phyloP scores from a whole-genome alignment of 129 eudicot genomes.

The Kitagawia praeruptora region DNA sequence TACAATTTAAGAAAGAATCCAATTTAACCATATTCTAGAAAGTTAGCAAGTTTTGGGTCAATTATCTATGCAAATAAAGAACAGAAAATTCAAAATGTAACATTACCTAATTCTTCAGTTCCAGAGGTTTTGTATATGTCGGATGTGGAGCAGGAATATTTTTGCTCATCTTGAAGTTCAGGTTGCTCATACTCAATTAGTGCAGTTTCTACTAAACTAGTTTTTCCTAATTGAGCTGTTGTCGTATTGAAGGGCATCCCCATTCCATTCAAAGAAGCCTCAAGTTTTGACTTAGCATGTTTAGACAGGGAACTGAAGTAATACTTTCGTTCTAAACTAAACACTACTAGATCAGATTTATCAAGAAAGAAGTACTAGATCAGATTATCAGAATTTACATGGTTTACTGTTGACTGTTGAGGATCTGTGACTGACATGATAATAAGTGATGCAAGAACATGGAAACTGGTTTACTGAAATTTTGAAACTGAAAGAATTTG shows the following conservation, averaged over 20 bases:
- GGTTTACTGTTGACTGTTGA: too few species aligned
- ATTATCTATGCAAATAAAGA: background rate
- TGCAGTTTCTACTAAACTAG: slow-evolving; percentile 21
- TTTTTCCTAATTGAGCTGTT: slow-evolving; percentile 18
- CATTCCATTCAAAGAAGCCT: slow-evolving; percentile 21
- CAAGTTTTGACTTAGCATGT: slow-evolving; percentile 32
- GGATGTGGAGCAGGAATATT: slow-evolving; percentile 16
- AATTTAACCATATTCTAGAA: background rate
- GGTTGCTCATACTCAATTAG: slow-evolving; percentile 28
- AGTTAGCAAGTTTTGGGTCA: background rate
- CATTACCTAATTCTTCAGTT: slow-evolving; percentile 43
- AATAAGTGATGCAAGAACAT: too few species aligned
- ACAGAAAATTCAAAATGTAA: slow-evolving; percentile 16
- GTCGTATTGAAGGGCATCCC: slow-evolving; percentile 11
- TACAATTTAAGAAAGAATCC: background rate
- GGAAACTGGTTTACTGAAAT: too few species aligned
- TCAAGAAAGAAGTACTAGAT: too few species aligned
- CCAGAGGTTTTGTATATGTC: slow-evolving; percentile 26
- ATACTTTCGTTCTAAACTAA: too few species aligned
- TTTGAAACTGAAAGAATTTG: too few species aligned
- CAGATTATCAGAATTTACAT: too few species aligned
- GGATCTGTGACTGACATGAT: too few species aligned
- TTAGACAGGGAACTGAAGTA: too few species aligned
- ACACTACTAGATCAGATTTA: too few species aligned
- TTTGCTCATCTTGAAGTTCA: slow-evolving; percentile 26